Base-by-base conservation (phyloP, 2,329 filamentous ascomycete species). In the Elsinoe perseae region DNA sequence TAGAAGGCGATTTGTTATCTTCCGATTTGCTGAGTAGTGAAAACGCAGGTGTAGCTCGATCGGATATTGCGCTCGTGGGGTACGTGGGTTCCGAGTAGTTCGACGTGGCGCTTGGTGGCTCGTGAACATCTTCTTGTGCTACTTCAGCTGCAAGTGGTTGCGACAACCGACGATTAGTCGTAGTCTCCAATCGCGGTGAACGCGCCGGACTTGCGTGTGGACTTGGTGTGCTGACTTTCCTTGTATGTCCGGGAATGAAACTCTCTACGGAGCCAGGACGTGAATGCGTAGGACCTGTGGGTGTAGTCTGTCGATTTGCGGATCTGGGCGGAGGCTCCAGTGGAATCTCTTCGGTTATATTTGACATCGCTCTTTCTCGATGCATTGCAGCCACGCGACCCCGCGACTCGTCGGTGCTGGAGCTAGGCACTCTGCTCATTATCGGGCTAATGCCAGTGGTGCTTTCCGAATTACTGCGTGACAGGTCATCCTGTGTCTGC, bases 391-490 rank as follows among this genome's bases (percentile, higher is more conserved):
- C 64, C 38, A 72, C 73, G 34, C 73, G 72, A 20, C 61, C 67
- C 67, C 61, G 72, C 50, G 69, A 65, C 58, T 69, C 64, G 38
- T 70, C 60, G 43, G 66, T 64, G 8, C 68, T 70, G 48, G 69
- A 69, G 57, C 77, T 77, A 4, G 78, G 75, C n/a, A 75, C 77
- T 53, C 74, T 72, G 61, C 75, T 79, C 67, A 86, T 84, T 55
- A 86, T 86, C 1, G 84, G 84, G 64, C 82, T 85, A 60, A 86
- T 82, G 25, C 75, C 75, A 50, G 78, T 76, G 7, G 83, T 85
- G 60, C 81, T 83, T 58, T 78, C 78, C 57, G 82, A 85, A 61
- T 84, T 80, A 54, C 80, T 83, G 59, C 83, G 73, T 32, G 70
- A 73, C n/a, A 82, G 69, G 38, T 72, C 77, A 2, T 68, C 69